Evolutionary conservation across 768 basidiomycete genomes (phyloP), one percentile per base, ranked within the genome.

Genomic region (Holtermannia corniformis): DNA sequence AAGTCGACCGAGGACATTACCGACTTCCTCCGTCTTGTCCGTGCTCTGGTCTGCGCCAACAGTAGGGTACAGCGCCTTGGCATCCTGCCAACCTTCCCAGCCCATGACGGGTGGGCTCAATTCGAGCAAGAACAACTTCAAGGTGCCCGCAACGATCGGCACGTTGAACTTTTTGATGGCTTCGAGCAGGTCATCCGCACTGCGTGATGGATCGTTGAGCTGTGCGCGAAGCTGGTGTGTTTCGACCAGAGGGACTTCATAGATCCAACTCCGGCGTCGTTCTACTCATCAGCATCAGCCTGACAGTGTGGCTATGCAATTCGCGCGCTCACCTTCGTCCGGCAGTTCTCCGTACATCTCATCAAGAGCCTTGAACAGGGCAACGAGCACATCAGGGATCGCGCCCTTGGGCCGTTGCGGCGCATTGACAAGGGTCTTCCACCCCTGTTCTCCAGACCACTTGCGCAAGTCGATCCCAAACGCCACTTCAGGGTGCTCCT

Each of bases 71-170:
- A 95, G 59, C 57, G 81, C 83, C 50, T 87, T 80, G 56, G 92
- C 77, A 25, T 95, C 91, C 41, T 92, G 89, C 86, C 91, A 97
- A 43, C 85, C 82, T 63, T 92, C 88, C 77, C 84, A 93, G 44
- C 86, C 74, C 16, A 81, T 79, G 11, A 95, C 70, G 23, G 93
- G 90, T 5, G 88, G 87, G 64, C 89, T 82, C 23, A 97, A 79
- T 70, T 97, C 92, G n/a, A 95, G 76, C 21, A 83, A 68, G 87
- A 89, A 96, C 13, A 97, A 74, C 73, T 92, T 96, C 65, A 92
- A 73, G 13, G 82, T 77, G 50, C 83, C 82, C 1, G 92, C 91
- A 25, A 93, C 79, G 19, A 93, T 82, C 14, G 92, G 89, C 0
- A 85, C 78, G 63, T 96, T 89, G 67, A 85, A 88, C 58, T 82